A percentile compares a stretch with the other conserved stretches of the same genome.
phyloP scores from a whole-genome alignment of 179 eudicot genomes.

The Amaranthus tricolor region DNA sequence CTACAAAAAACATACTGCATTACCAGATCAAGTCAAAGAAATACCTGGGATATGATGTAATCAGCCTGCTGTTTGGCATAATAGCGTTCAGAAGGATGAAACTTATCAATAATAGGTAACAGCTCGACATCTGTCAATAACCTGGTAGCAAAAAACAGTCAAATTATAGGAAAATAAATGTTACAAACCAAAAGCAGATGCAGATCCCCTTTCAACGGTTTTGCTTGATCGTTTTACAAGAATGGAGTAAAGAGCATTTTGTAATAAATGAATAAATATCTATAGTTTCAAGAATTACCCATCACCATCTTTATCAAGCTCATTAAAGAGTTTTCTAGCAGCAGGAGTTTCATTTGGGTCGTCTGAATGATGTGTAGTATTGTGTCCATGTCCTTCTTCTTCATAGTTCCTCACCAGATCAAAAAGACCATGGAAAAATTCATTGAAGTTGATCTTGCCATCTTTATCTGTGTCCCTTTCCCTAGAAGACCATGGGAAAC shows the following conservation, averaged over 20 bases:
- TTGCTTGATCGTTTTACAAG: neutral
- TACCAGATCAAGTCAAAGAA: slow-evolving; percentile 11
- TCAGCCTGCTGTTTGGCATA: slow-evolving; percentile 97
- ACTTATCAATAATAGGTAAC: slow-evolving; percentile 75
- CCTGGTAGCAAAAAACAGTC: slow-evolving; percentile 35
- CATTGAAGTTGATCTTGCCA: slow-evolving; percentile 79
- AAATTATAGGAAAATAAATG: slow-evolving; percentile 5
- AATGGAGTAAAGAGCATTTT: slow-evolving; percentile 7
- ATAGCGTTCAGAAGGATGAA: slow-evolving; percentile 89
- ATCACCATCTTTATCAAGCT: slow-evolving; percentile 86
- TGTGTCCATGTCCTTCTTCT: slow-evolving; percentile 59
- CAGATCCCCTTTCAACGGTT: neutral
- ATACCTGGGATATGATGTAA: slow-evolving; percentile 89
- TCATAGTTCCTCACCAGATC: slow-evolving; percentile 83
- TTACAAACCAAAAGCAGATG: neutral
- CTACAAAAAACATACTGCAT: neutral
- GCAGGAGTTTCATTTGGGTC: slow-evolving; percentile 65
- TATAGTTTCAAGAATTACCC: slow-evolving; percentile 44
- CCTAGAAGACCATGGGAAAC: slow-evolving; percentile 33
- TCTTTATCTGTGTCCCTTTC: slow-evolving; percentile 97
- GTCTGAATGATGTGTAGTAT: slow-evolving; percentile 50
- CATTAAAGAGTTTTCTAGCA: slow-evolving; percentile 68
- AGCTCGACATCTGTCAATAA: slow-evolving; percentile 62
- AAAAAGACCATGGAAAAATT: slow-evolving; percentile 90
- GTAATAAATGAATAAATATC: neutral